These are phyloP conservation scores for Lepidopterella palustris DNA, from an alignment of 495 filamentous ascomycete genomes.

Conservation along the genomic window DNA sequence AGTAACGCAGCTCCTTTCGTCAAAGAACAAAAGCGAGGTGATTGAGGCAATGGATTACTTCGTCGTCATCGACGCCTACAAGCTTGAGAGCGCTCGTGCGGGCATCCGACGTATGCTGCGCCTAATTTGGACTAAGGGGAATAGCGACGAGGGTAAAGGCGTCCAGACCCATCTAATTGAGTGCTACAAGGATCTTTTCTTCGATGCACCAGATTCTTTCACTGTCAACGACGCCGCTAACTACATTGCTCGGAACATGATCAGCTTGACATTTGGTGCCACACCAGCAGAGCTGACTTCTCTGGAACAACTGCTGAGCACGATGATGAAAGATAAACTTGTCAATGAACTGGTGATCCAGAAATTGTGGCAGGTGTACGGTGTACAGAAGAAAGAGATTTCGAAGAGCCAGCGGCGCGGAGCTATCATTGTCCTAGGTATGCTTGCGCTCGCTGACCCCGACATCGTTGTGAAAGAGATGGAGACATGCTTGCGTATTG, in stretches of 20 bases:
- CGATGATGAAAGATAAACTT: conserved; percentile 92
- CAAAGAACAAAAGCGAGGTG: conserved; percentile 94
- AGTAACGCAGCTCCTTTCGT: conserved; percentile 80
- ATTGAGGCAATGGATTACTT: conserved; percentile 99
- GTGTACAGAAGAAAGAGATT: conserved; percentile 86
- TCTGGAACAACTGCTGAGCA: conserved; percentile 86
- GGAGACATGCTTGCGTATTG: conserved; percentile 86
- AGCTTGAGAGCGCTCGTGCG: conserved; percentile 78
- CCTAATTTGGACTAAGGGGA: conserved; percentile 98
- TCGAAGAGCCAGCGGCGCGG: conserved; percentile 87
- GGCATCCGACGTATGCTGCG: conserved; percentile 93
- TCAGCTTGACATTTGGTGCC: conserved; percentile 91
- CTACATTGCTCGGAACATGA: conserved; percentile 97
- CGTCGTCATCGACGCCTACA: conserved; percentile 87
- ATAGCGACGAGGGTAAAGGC: conserved; percentile 97
- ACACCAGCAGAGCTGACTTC: conserved; percentile 92
- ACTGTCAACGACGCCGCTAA: conserved; percentile 86
- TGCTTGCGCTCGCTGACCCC: conserved; percentile 88
- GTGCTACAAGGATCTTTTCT: conserved; percentile 92
- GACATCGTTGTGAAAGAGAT: conserved; percentile 91
- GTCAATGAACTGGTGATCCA: conserved; percentile 79
- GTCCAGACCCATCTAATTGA: conserved; percentile 96
- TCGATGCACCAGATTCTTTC: conserved; percentile 84
- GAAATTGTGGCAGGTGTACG: conserved; percentile 97
- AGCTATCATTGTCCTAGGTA: conserved; percentile 92